phyloP scores from a whole-genome alignment of 2,329 filamentous ascomycete species.

The Fusarium anguioides region DNA sequence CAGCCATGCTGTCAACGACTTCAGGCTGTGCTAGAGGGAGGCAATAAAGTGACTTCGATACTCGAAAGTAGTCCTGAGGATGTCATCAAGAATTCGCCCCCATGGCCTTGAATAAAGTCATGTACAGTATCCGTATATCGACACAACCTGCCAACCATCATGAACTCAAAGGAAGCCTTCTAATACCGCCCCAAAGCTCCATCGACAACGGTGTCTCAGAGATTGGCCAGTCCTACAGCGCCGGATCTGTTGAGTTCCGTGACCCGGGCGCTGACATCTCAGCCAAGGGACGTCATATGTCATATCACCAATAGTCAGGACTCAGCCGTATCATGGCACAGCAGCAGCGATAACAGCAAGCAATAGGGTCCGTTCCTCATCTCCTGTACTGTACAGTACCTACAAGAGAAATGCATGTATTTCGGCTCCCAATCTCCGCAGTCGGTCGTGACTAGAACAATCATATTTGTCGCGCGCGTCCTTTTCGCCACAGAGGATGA shows the following conservation, averaged over 20 bases:
- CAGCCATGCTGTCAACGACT: conserved; percentile 16
- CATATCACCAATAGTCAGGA: conserved; percentile 34
- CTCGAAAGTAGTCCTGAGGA: too few species aligned
- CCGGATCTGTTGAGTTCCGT: conserved; percentile 30
- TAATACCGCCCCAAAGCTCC: conserved; percentile 15
- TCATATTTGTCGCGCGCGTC: conserved; percentile 13
- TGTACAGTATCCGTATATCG: too few species aligned
- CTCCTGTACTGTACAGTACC: too few species aligned
- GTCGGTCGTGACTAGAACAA: not conserved
- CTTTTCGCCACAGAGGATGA: conserved; percentile 29
- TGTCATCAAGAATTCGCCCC: conserved; percentile 14
- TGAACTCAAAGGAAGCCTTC: not conserved
- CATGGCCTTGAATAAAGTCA: not conserved
- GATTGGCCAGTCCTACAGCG: conserved; percentile 25
- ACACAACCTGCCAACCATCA: not conserved
- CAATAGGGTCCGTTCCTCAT: not conserved
- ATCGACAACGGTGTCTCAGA: conserved; percentile 14
- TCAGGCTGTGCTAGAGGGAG: conserved; percentile 13
- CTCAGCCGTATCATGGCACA: conserved; percentile 31
- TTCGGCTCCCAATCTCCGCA: conserved; percentile 21
- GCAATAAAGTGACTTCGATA: conserved; percentile 13
- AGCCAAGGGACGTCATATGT: conserved; percentile 35
- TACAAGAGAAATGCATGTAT: too few species aligned
- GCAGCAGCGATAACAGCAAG: conserved; percentile 14
- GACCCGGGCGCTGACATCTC: conserved; percentile 24